Conservation (phyloP, 2,329 filamentous ascomycete species). For the Cercospora sp. region DNA sequence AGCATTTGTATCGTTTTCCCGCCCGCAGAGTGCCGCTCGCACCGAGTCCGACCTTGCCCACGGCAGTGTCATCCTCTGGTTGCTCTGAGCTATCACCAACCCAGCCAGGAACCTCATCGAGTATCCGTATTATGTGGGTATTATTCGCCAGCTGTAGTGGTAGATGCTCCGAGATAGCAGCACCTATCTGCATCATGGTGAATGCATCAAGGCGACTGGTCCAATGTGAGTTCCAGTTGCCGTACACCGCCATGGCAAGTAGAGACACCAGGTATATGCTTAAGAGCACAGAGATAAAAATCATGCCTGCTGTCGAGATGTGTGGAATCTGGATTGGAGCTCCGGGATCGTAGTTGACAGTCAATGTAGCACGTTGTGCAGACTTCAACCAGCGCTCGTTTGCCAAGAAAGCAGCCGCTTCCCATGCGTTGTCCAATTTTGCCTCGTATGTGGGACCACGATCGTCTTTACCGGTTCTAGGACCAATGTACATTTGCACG, state of each 20-base stretch:
- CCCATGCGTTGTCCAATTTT: background rate
- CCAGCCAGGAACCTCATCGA: background rate
- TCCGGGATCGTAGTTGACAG: constrained; percentile 1
- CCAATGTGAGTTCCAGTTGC: background rate
- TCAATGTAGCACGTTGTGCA: background rate
- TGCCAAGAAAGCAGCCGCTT: constrained; percentile 1
- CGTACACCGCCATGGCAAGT: constrained; percentile 2
- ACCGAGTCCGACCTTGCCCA: background rate
- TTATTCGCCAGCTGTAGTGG: background rate
- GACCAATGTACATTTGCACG: background rate
- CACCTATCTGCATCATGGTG: background rate
- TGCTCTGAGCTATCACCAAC: background rate
- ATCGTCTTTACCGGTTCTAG: background rate
- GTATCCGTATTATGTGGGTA: background rate
- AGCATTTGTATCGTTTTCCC: background rate
- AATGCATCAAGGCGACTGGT: constrained; percentile 2
- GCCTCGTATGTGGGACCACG: background rate
- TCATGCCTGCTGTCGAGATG: background rate
- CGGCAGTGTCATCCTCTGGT: background rate
- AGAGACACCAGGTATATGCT: background rate
- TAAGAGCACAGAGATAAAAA: background rate
- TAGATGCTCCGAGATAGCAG: background rate
- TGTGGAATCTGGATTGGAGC: background rate
- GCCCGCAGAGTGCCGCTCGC: background rate
- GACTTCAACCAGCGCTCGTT: constrained; percentile 5